A percentile compares a stretch with the other conserved stretches of the same genome.
phyloP scores from a whole-genome alignment of 75 land plant genomes.

The Pinus taeda region DNA sequence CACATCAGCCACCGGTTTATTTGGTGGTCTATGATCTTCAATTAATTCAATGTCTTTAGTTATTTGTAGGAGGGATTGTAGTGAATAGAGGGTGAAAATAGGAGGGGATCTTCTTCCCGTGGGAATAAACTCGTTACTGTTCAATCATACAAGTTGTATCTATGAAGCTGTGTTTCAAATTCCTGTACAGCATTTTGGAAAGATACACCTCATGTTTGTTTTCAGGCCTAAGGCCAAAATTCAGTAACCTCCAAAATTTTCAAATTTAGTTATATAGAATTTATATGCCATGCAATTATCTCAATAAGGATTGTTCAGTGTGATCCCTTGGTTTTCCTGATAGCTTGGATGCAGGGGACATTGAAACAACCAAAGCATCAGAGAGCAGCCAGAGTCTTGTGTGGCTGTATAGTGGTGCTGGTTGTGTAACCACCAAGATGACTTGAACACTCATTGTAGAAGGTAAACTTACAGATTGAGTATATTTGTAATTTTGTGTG shows the following conservation, averaged over 20 bases:
- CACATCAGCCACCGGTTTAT: background rate
- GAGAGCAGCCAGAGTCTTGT: too few species aligned
- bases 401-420: too few species aligned
- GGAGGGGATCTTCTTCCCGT: background rate
- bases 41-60: background rate
- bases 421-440: too few species aligned
- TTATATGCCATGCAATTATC: background rate
- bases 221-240: background rate
- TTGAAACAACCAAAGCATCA: too few species aligned
- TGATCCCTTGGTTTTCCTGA: background rate
- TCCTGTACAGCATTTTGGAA: background rate
- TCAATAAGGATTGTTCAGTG: background rate
- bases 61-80: background rate
- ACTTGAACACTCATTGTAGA: too few species aligned
- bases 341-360: background rate
- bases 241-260: background rate
- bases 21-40: background rate
- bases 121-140: background rate
- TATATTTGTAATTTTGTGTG: too few species aligned
- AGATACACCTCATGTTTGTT: background rate
- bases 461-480: too few species aligned
- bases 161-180: background rate
- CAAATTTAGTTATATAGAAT: background rate
- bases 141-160: background rate
- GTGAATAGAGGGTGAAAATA: background rate